Base-by-base conservation (phyloP, 139 green algal species). In the Nannochloris sp. region DNA sequence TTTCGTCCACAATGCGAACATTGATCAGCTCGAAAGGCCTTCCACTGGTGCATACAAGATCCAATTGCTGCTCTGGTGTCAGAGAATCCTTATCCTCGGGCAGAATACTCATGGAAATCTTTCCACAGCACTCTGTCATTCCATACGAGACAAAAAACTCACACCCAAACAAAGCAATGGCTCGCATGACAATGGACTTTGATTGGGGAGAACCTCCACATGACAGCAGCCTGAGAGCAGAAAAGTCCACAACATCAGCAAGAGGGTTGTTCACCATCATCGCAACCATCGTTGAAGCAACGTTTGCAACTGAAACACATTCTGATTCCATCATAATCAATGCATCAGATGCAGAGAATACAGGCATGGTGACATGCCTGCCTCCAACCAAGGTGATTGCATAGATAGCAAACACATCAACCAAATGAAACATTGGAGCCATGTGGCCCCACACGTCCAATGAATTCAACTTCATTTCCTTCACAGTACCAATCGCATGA, bases 61-160 rank as follows among this genome's bases (percentile, higher is more conserved):
- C 65, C 57, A 89, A 19, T 61, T 87, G 68, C 60, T 78, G 31
- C 54, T 75, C 67, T 24, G 36, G 14, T 19, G 48, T 31, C 19
- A 66, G 12, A 56, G 10, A 34, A 29, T 37, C 37, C 4, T 50
- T 27, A 29, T 70, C 59, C 7, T 74, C 34, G 4, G 80, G 78
- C 66, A 92, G 75, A 23, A 96, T 83, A 56, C 76, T 89, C 88
- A 96, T 95, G 51, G 62, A 78, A 72, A 96, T 96, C 72, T 96
- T 96, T 59, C 89, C 89, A 68, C 89, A 96, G 75, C 83, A 92
- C 73, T 96, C 89, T n/a, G 88, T 96, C 89, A 96, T 96, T 67
- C 88, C 88, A 64, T 94, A 95, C 40, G 73, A 88, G 2, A 91
- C 53, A 64, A 95, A 95, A 66, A 95, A 86, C 67, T 92, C 81